Percentiles rank a stretch among this genome's conserved stretches.
phyloP scores from a whole-genome alignment of 495 filamentous ascomycete species.

The Hypoxylon fragiforme region DNA sequence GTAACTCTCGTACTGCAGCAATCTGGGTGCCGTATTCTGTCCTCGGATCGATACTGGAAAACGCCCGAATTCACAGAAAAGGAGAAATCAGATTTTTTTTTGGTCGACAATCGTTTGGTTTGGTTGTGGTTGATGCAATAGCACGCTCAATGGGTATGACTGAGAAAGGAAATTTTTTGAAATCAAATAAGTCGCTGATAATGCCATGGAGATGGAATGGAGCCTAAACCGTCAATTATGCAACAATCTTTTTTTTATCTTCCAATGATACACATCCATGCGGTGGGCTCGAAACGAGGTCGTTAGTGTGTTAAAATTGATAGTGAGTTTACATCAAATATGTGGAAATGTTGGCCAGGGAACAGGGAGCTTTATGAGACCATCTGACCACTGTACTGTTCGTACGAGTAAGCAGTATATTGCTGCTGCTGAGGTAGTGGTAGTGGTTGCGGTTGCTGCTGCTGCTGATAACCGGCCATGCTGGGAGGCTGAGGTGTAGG shows the following conservation, averaged over 20 bases:
- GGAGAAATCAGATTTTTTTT: constrained; percentile 40
- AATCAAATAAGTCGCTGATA: constrained; percentile 42
- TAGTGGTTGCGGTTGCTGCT: background rate
- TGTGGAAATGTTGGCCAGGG: constrained; percentile 4
- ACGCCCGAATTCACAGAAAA: constrained; percentile 37
- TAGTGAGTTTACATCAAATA: constrained; percentile 18
- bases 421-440: constrained; percentile 4
- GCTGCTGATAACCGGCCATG: constrained; percentile 24
- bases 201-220: constrained; percentile 45
- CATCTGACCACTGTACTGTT: constrained; percentile 36
- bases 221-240: constrained; percentile 43
- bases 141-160: constrained; percentile 42
- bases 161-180: constrained; percentile 32
- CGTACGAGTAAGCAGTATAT: constrained; percentile 32
- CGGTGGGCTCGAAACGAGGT: constrained; percentile 17
- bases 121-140: constrained; percentile 31
- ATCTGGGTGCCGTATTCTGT: constrained; percentile 26
- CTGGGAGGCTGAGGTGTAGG: constrained; percentile 49
- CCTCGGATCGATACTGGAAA: constrained; percentile 30
- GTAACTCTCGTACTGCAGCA: constrained; percentile 15
- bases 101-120: constrained; percentile 38
- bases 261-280: constrained; percentile 40
- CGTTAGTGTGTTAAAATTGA: constrained; percentile 20
- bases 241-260: constrained; percentile 43
- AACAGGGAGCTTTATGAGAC: constrained; percentile 18